Evolutionary conservation across 2,329 filamentous ascomycete species (phyloP), one percentile per base, ranked within the genome.

Genomic region (Atkinsonella hypoxylon): DNA sequence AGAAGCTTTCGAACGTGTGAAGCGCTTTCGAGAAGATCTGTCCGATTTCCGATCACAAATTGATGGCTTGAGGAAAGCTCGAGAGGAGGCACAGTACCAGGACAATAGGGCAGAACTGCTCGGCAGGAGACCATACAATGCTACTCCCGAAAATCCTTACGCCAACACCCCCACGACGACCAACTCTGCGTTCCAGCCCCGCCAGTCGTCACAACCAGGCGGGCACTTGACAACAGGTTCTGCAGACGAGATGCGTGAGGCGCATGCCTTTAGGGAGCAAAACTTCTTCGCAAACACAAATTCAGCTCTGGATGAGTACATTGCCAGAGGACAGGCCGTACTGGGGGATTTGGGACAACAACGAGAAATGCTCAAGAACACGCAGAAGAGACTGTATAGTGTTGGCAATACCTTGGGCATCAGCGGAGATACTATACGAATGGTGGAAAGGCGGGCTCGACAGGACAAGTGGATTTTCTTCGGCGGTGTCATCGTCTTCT

Each of bases 391-490:
- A 64, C 74, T 98, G 47, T 97, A 97, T 64, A 91, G 81, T 59
- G 89, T 96, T 18, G 93, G 88, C 7, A 97, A 95, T 64, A 97
- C 93, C 20, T 70, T 98, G 45, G 93, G 93, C 0, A 79, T 98
- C 53, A 94, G 87, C 62, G 90, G 91, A 18, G 91, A 97, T 65
- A 98, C 93, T 2, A 98, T 98, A 57, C 82, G 93, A 45, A 97
- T 93, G 89, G 85, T 98, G 41, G 91, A 97, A 70, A 73, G 93
- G 58, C 77, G 93, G 55, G 89, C 93, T 47, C 86, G 82, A 66
- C 87, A 97, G 72, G 93, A 98, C 66, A 97, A 96, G 70, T 97
- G 90, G 89, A 95, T 98, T 36, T 98, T 98, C 66, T 87, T 86
- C 77, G 85, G 74, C 0, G 89, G 93, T 0, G 89, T 91, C 2